Percentiles rank a stretch among this genome's conserved stretches.
Conservation (phyloP, 2,329 filamentous ascomycete species). For the Colletotrichum aenigma region DNA sequence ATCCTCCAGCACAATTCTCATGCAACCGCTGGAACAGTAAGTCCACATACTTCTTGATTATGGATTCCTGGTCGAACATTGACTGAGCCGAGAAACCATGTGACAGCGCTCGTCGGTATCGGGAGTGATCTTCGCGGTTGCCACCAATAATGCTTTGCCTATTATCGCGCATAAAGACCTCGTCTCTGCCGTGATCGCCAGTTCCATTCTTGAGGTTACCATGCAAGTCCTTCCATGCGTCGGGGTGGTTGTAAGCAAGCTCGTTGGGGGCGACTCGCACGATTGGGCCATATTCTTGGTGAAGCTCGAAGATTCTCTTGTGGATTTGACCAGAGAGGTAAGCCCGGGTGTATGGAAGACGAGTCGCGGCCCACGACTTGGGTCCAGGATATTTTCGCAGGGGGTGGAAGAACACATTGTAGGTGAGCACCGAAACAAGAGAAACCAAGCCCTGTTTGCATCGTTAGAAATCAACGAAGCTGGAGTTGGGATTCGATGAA, state of each 20-base stretch:
- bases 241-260: conserved; percentile 43
- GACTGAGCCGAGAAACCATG: conserved; percentile 34
- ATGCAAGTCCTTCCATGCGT: conserved; percentile 45
- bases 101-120: conserved; percentile 25
- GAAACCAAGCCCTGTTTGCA: neutral
- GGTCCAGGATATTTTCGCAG: conserved; percentile 4
- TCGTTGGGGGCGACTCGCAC: conserved; percentile 52
- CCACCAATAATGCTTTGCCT: conserved; percentile 11
- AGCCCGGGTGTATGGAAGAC: neutral
- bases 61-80: conserved; percentile 18
- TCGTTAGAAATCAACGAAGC: neutral
- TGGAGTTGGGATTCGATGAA: neutral
- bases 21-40: conserved; percentile 34
- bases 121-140: conserved; percentile 22
- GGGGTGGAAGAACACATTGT: conserved; percentile 4
- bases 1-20: neutral
- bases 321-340: conserved; percentile 11
- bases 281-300: conserved; percentile 45
- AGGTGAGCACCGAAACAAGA: neutral
- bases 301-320: conserved; percentile 32
- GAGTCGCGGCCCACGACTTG: conserved; percentile 12
- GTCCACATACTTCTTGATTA: conserved; percentile 31
- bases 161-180: neutral
- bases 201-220: conserved; percentile 23
- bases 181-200: neutral